A percentile compares a stretch with the other conserved stretches of the same genome.
Evolutionary conservation across 768 basidiomycete species (phyloP).

Genomic region (Gloeopeniophorella convolvens): DNA sequence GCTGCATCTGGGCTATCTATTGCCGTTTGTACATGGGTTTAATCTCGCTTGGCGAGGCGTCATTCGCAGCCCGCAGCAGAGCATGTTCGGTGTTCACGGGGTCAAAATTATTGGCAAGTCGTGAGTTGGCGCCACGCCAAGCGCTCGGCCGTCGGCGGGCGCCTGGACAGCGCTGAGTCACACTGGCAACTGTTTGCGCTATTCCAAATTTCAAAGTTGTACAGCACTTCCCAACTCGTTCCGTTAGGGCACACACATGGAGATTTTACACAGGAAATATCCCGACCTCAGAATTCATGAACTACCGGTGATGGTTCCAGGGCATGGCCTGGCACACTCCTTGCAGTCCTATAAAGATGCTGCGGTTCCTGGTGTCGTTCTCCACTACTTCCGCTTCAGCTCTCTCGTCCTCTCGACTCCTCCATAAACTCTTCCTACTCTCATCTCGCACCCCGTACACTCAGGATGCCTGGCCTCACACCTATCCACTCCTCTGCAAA

Average conservation of each 20-base stretch:
- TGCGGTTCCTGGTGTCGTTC: too few relatives aligned
- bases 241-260: constrained; percentile 11
- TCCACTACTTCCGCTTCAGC: too few relatives aligned
- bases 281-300: not conserved
- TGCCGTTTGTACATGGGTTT: too few relatives aligned
- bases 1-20: too few relatives aligned
- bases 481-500: constrained; percentile 21
- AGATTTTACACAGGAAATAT: constrained; percentile 14
- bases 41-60: not conserved
- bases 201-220: constrained; percentile 10
- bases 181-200: not conserved
- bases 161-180: too few relatives aligned
- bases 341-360: too few relatives aligned
- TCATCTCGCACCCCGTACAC: not conserved
- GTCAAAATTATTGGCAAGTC: too few relatives aligned
- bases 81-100: too few relatives aligned
- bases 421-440: not conserved
- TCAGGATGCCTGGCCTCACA: constrained; percentile 30
- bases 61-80: too few relatives aligned
- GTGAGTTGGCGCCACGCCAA: too few relatives aligned
- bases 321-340: not conserved
- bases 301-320: constrained; percentile 7
- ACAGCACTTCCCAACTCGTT: constrained; percentile 6
- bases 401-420: not conserved
- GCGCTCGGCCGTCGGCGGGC: too few relatives aligned